Conservation (phyloP, 345 rosid species). For the Brassica incana region DNA sequence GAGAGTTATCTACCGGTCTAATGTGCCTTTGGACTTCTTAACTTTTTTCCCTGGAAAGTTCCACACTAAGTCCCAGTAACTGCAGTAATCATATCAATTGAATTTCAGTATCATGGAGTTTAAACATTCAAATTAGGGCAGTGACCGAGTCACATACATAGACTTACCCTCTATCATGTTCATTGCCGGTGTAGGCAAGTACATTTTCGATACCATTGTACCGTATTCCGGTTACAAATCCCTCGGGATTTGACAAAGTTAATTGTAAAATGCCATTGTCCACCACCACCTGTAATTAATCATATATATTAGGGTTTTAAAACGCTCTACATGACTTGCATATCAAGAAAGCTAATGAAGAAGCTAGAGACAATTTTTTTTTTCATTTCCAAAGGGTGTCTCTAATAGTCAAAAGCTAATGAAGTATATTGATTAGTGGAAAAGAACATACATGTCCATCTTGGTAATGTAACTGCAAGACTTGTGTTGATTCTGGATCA, state of each 20-base stretch:
- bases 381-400: neutral
- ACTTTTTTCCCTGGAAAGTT: conserved; percentile 36
- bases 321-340: conserved; percentile 11
- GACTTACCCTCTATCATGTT: conserved; percentile 73
- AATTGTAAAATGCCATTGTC: conserved; percentile 77
- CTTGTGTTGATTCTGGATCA: conserved; percentile 29
- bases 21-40: conserved; percentile 39
- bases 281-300: conserved; percentile 60
- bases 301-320: conserved; percentile 14
- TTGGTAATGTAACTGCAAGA: conserved; percentile 38
- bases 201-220: conserved; percentile 71
- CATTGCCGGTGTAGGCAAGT: conserved; percentile 64
- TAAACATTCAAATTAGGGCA: neutral
- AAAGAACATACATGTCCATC: conserved; percentile 29
- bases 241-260: conserved; percentile 70
- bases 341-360: neutral
- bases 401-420: neutral
- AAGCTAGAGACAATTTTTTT: neutral
- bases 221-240: conserved; percentile 65
- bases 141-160: neutral
- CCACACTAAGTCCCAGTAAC: conserved; percentile 29
- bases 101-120: neutral
- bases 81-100: neutral
- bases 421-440: neutral
- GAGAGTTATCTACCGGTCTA: conserved; percentile 23